Base-by-base conservation (phyloP, 495 filamentous ascomycete species). In the Cenococcum geophilum region DNA sequence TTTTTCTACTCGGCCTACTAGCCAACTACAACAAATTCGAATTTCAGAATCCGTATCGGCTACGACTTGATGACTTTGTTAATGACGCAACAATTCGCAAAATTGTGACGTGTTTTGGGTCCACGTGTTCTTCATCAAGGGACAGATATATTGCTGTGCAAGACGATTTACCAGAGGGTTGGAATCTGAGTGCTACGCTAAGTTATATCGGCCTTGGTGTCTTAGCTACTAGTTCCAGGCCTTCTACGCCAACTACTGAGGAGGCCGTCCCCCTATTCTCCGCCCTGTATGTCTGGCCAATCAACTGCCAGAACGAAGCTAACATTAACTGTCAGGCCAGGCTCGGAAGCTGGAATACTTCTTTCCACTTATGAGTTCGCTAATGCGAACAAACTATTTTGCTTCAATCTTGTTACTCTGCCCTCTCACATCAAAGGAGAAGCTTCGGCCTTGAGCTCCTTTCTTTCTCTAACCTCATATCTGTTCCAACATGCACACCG, bases 21-120 rank as follows among this genome's bases (percentile, higher is more conserved):
- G 90, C 88, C 65, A 98, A 98, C 74, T 97, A 97, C 80, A 97
- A 97, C 80, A 98, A 97, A 74, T 98, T 97, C 68, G 93, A 98
- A 75, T 90, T 95, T 59, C 93, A 96, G 74, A 98, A 98, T 65
- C 93, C 93, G 6, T 98, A 98, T 69, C 88, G 92, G 68, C 76
- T 95, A 61, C 87, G 92, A 47, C 82, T 98, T n/a, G 91, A 95
- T 70, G 93, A 98, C 71, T 97, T 97, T 75, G 92, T 97, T 63
- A 96, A 98, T 66, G 92, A 97, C 70, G 76, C 77, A 0, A 84
- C 85, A 22, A 97, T 97, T 64, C 80, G 87, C 68, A 91, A 87
- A 62, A 88, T 97, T 49, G 81, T 92, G 57, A 77, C 79, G 62
- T 84, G 87, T 57, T 80, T 96, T 14, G 90, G 89, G 10, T 70